Evolutionary conservation across 768 basidiomycete species (phyloP).

Genomic region (Mycena polygramma): DNA sequence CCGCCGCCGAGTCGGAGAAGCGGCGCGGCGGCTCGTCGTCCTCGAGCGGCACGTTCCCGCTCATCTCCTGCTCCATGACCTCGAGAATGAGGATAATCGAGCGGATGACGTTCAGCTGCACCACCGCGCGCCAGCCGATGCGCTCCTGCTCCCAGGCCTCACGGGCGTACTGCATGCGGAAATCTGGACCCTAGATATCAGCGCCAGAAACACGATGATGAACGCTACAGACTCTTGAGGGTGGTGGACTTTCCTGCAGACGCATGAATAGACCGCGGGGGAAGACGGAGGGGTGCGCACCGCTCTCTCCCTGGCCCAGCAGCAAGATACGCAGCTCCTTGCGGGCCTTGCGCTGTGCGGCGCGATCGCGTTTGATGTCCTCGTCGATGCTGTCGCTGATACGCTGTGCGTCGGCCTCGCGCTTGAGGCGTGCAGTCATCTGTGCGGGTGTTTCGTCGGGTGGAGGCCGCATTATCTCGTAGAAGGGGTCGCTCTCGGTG

Average conservation of each 20-base stretch:
- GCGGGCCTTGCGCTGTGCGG: conserved; percentile 57
- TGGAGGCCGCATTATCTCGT: conserved; percentile 62
- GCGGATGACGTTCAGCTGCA: conserved; percentile 85
- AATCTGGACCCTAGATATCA: conserved; percentile 58
- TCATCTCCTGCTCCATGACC: conserved; percentile 68
- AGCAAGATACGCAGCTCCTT: conserved; percentile 69
- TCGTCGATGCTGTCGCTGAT: conserved; percentile 73
- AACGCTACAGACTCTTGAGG: conserved; percentile 63
- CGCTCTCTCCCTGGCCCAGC: conserved; percentile 77
- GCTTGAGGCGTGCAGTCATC: conserved; percentile 58
- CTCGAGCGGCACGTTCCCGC: conserved; percentile 50
- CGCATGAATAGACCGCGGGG: conserved; percentile 19
- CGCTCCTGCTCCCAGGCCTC: conserved; percentile 78
- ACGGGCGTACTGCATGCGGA: conserved; percentile 76
- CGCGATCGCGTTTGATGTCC: conserved; percentile 63
- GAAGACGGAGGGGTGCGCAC: conserved; percentile 51
- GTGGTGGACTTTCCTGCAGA: conserved; percentile 76
- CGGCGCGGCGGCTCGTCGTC: conserved; percentile 49
- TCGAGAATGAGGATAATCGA: conserved; percentile 77
- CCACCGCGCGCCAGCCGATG: conserved; percentile 79
- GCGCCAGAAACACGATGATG: not conserved
- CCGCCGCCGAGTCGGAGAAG: conserved; percentile 37
- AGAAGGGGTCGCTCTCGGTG: conserved; percentile 54
- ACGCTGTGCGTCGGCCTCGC: conserved; percentile 62
- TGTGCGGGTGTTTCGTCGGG: conserved; percentile 66